A percentile compares a stretch with the other conserved stretches of the same genome.
phyloP scores from a whole-genome alignment of 2,329 filamentous ascomycete genomes.

The Xenoacremonium recifei region DNA sequence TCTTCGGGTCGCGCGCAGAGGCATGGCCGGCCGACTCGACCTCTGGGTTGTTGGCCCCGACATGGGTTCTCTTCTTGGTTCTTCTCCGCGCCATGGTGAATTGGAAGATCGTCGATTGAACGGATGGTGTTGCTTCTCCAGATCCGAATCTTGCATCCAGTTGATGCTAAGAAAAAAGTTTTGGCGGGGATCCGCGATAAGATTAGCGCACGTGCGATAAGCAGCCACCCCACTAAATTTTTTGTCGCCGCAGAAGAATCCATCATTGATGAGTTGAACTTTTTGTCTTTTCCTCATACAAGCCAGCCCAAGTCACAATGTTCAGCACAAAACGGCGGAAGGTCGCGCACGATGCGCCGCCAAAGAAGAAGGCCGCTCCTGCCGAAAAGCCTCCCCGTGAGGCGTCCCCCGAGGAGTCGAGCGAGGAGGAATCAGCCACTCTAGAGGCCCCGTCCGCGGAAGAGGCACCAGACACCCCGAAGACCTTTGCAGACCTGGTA shows the following conservation, averaged over 20 bases:
- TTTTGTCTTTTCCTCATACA: conserved; percentile 1
- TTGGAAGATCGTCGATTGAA: conserved; percentile 14
- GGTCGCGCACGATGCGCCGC: conserved; percentile 29
- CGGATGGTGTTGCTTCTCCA: too few species aligned
- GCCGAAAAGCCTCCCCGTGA: not conserved
- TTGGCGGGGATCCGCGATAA: conserved; percentile 32
- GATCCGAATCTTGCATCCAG: conserved; percentile 7
- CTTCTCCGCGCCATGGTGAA: conserved; percentile 72
- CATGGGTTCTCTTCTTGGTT: conserved; percentile 86
- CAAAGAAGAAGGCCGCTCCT: conserved; percentile 13
- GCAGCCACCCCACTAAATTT: conserved; percentile 33
- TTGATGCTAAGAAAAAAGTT: conserved; percentile 31
- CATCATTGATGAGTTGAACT: not conserved
- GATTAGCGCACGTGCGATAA: conserved; percentile 31
- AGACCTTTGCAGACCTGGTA: conserved; percentile 67
- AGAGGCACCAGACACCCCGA: conserved; percentile 32
- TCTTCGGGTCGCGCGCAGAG: conserved; percentile 75
- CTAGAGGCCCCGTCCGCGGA: conserved; percentile 32
- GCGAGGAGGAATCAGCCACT: conserved; percentile 34
- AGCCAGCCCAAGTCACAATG: conserved; percentile 27
- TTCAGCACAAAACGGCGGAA: conserved; percentile 41
- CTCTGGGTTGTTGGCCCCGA: conserved; percentile 62
- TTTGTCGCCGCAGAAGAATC: conserved; percentile 15
- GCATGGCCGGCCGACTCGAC: conserved; percentile 57
- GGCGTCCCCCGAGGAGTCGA: conserved; percentile 14